A percentile compares a stretch with the other conserved stretches of the same genome.
phyloP scores from a whole-genome alignment of 2,329 filamentous ascomycete species.

The Ophiostoma sp. region DNA sequence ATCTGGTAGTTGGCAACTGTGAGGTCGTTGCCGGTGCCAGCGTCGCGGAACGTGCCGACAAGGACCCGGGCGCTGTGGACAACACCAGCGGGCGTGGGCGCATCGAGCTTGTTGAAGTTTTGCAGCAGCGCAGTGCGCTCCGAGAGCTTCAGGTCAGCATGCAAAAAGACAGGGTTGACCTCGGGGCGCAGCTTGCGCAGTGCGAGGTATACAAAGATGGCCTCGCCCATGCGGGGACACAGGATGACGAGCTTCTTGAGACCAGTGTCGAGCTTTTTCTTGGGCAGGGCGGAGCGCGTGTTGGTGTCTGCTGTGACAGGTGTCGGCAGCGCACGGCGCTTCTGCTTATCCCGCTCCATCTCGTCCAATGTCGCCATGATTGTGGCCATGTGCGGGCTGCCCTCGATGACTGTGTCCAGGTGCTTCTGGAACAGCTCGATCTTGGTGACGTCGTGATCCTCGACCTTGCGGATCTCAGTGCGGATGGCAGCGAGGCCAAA shows the following conservation, averaged over 20 bases:
- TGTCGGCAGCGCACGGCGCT: conserved; percentile 18
- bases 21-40: conserved; percentile 27
- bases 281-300: conserved; percentile 14
- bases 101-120: conserved; percentile 24
- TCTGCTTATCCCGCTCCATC: conserved; percentile 24
- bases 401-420: conserved; percentile 24
- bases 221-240: conserved; percentile 28
- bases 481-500: conserved; percentile 64
- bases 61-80: conserved; percentile 21
- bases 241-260: conserved; percentile 29
- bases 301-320: conserved; percentile 9
- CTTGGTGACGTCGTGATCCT: conserved; percentile 22
- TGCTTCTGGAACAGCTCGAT: conserved; percentile 25
- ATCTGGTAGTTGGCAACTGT: conserved; percentile 28
- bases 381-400: conserved; percentile 24
- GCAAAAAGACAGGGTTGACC: conserved; percentile 24
- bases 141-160: conserved; percentile 24
- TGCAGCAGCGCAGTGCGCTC: conserved; percentile 26
- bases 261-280: conserved; percentile 16
- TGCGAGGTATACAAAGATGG: conserved; percentile 27
- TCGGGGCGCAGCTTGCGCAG: conserved; percentile 25
- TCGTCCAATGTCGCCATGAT: conserved; percentile 24
- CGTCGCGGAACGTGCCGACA: conserved; percentile 26
- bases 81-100: conserved; percentile 10
- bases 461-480: conserved; percentile 22